Conservation (phyloP, 192 early-diverging fungal genomes). For the Funneliformis geosporum region DNA sequence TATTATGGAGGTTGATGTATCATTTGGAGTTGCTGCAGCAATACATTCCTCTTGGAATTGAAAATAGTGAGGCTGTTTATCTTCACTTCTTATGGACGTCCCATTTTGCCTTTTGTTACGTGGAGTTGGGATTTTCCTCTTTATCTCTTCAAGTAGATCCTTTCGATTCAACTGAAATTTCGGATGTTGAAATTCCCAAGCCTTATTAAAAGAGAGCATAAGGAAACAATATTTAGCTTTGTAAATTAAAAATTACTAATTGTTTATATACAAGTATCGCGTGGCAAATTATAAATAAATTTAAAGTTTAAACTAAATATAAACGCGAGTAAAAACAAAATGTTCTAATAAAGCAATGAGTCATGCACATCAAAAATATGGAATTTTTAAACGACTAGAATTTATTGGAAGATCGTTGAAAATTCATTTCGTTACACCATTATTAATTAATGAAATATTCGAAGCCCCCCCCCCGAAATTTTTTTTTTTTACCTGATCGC, state of each 20-base stretch:
- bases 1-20: not conserved
- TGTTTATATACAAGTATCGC: not conserved
- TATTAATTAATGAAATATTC: too few species aligned
- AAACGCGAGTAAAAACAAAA: not conserved
- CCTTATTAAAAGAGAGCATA: constrained; percentile 34
- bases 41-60: too few species aligned
- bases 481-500: constrained; percentile 39
- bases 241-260: not conserved
- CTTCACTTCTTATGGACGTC: not conserved
- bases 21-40: too few species aligned
- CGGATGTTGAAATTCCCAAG: constrained; percentile 71
- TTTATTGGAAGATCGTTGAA: too few species aligned
- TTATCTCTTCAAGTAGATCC: constrained; percentile 57
- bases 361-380: not conserved
- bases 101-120: not conserved
- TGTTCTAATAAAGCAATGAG: not conserved
- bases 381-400: too few species aligned
- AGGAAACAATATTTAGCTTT: constrained; percentile 19
- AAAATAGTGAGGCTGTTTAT: not conserved
- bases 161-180: constrained; percentile 58
- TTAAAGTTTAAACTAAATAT: not conserved
- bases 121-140: constrained; percentile 32
- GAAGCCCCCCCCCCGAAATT: too few species aligned
- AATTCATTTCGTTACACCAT: too few species aligned
- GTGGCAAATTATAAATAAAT: not conserved